Percentiles rank a stretch among this genome's conserved stretches.
Conservation (phyloP, 257 asterid genomes). For the Solanum sejunctum region DNA sequence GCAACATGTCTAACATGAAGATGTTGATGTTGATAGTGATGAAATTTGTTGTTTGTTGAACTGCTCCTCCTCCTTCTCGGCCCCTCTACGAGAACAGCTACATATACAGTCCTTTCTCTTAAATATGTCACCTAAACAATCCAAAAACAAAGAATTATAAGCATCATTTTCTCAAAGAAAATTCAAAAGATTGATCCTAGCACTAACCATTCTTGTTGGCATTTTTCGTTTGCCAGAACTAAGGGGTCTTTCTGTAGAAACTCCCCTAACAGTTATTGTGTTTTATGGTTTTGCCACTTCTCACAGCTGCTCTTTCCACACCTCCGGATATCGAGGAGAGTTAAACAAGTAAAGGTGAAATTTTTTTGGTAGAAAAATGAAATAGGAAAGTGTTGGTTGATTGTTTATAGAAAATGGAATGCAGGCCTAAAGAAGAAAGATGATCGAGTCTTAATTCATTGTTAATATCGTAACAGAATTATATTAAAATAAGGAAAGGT, state of each 20-base stretch:
- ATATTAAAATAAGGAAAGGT: background rate
- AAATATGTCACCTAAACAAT: background rate
- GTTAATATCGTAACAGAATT: background rate
- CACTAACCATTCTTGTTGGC: background rate
- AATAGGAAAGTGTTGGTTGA: background rate
- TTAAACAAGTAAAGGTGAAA: background rate
- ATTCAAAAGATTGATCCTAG: background rate
- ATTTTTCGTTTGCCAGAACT: background rate
- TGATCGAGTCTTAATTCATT: background rate
- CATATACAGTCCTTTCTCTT: slow-evolving; percentile 8
- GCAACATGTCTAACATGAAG: background rate
- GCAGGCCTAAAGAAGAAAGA: background rate
- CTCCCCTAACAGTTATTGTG: background rate
- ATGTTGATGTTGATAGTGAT: slow-evolving; percentile 7
- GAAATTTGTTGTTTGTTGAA: background rate
- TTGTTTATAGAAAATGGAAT: background rate
- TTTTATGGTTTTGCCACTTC: background rate
- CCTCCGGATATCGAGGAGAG: background rate
- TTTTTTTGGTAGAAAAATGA: background rate
- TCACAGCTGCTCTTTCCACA: background rate
- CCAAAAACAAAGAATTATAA: background rate
- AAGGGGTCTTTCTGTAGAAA: background rate
- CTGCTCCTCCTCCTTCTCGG: slow-evolving; percentile 1
- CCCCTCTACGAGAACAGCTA: slow-evolving; percentile 28
- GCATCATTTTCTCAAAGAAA: background rate